Conservation (phyloP, 306 rosid genomes). For the Gillenia trifoliata region DNA sequence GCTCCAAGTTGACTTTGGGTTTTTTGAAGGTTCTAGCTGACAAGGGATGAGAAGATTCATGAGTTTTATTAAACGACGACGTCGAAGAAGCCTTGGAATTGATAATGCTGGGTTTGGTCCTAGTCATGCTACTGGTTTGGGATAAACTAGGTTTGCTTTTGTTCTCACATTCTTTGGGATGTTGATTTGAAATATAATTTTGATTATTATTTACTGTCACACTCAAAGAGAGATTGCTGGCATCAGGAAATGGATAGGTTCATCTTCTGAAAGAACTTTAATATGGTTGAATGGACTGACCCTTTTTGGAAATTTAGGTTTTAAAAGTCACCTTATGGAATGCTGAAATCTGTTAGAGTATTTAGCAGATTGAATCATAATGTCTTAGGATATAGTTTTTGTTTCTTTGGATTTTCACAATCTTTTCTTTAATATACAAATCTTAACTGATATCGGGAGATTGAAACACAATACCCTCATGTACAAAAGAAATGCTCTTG, state of each 20-base stretch:
- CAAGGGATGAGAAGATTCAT: neutral
- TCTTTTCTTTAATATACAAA: neutral
- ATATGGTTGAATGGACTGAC: neutral
- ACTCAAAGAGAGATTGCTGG: neutral
- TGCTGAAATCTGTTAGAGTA: neutral
- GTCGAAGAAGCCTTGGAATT: neutral
- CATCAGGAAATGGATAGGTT: neutral
- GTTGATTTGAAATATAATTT: neutral
- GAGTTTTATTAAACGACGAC: neutral
- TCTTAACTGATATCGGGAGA: no score
- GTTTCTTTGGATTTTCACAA: neutral
- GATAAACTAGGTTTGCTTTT: neutral
- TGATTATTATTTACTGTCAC: neutral
- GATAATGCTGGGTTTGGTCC: neutral
- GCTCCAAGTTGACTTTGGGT: slow-evolving; percentile 25
- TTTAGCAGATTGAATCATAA: neutral
- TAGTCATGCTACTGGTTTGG: neutral
- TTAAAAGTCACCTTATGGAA: neutral
- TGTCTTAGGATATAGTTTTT: neutral
- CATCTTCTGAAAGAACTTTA: neutral
- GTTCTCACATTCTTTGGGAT: neutral
- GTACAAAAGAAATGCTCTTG: no score
- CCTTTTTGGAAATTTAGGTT: neutral
- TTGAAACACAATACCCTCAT: no score
- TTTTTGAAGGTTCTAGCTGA: slow-evolving; percentile 24